Evolutionary conservation across 805 yeast species (phyloP), one percentile per base, ranked within the genome.

Genomic region (Yueomyces sinensis): DNA sequence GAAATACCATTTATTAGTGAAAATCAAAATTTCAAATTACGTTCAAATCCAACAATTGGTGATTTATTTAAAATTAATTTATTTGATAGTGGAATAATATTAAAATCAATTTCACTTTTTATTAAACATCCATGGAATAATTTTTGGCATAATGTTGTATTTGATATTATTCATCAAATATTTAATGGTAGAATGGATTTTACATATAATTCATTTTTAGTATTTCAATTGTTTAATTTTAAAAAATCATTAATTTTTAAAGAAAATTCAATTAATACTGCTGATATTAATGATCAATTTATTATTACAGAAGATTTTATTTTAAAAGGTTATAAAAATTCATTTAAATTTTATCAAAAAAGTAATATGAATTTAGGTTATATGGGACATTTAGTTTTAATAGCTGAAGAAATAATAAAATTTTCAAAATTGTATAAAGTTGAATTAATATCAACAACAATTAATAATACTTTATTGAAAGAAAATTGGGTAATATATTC

Each of bases 101-200:
- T 72, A 16, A 69, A 73, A 17, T 76, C 87, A n/a, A 59, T 86
- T 18, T 59, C 68, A 19, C 74, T 81, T 68, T 83, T 91, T 50
- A 76, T 87, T 56, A 63, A 69, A 40, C 84, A 77, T 56, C 95
- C 97, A 5, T 91, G 97, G 97, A 91, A 91, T 56, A 91, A 91
- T 52, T 91, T 91, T 51, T 70, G 91, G 65, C 98, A 91, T 58
- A 91, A 89, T 50, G 98, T 91, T 38, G 95, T 91, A 7, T 91
- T 89, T 65, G 99, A 91, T 59, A 74, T 91, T 41, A 79, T 91
- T 23, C 99, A 91, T 57, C 99, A 91, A 55, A 75, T 91, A 15
- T 71, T 91, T 54, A 86, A 84, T 56, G 97, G 95, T 1, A 71
- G 78, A 30, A 70, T 78, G 66, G 89, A 82, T 42, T 72, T 79